A percentile compares a stretch with the other conserved stretches of the same genome.
phyloP scores from a whole-genome alignment of 1,139 yeast genomes.

The Yamadazyma dushanensis region DNA sequence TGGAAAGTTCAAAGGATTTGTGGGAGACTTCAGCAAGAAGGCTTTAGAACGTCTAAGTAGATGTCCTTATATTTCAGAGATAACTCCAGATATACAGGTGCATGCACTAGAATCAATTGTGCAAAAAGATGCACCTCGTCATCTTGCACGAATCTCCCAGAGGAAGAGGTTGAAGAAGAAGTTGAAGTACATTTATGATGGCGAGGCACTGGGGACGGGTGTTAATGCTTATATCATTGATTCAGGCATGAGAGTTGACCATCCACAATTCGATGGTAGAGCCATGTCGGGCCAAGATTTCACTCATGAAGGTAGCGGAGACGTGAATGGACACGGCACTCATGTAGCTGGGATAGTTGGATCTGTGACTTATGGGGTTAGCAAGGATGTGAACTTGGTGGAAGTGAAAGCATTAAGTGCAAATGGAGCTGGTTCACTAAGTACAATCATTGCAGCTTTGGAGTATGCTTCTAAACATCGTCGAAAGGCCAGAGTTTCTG shows the following conservation, averaged over 20 bases:
- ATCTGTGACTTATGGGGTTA: conserved; percentile 74
- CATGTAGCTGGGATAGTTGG: conserved; percentile 93
- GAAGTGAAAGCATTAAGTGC: conserved; percentile 70
- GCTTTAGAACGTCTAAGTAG: conserved; percentile 46
- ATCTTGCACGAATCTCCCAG: conserved; percentile 64
- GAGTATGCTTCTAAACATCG: conserved; percentile 71
- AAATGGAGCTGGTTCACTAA: conserved; percentile 64
- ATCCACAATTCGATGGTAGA: conserved; percentile 68
- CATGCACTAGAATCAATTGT: conserved; percentile 40
- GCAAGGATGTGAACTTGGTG: conserved; percentile 62
- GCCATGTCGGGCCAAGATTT: conserved; percentile 60
- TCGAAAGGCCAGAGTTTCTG: conserved; percentile 38
- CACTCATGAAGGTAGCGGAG: conserved; percentile 62
- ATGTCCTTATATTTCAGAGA: conserved; percentile 53
- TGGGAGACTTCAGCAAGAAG: conserved; percentile 55
- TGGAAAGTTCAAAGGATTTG: conserved; percentile 65
- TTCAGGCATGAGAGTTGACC: conserved; percentile 62
- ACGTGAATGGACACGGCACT: conserved; percentile 74
- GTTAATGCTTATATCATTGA: conserved; percentile 81
- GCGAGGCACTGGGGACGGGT: conserved; percentile 29
- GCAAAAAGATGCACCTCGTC: conserved; percentile 61
- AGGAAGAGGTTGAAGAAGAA: conserved; percentile 30
- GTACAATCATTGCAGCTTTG: conserved; percentile 68
- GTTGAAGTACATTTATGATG: conserved; percentile 28
- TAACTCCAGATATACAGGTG: conserved; percentile 58